Percentiles rank a stretch among this genome's conserved stretches.
Conservation (phyloP, 2,329 filamentous ascomycete genomes). For the Stagonosporopsis cucurbitacearum region DNA sequence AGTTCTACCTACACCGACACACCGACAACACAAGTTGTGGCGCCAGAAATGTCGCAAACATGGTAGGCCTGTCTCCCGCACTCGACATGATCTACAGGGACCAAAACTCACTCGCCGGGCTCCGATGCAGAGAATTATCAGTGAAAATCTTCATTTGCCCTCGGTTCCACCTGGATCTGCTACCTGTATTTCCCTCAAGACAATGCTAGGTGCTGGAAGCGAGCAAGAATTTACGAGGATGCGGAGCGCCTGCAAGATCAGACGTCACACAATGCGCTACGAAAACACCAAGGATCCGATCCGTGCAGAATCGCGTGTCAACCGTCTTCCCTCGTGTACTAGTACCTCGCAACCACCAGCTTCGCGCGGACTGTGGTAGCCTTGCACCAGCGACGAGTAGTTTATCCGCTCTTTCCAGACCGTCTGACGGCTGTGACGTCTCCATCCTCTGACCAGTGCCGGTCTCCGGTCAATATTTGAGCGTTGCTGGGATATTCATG, state of each 20-base stretch:
- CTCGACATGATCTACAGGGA: slow-evolving; percentile 19
- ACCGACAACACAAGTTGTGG: slow-evolving; percentile 3
- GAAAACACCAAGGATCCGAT: slow-evolving; percentile 8
- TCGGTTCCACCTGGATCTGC: slow-evolving; percentile 14
- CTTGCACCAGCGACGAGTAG: slow-evolving; percentile 8
- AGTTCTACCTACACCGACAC: no score
- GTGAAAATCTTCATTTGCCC: slow-evolving; percentile 16
- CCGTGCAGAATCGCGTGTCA: slow-evolving; percentile 8
- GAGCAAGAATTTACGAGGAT: slow-evolving; percentile 12
- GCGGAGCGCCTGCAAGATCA: background rate
- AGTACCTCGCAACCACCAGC: slow-evolving; percentile 1
- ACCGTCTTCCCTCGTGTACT: slow-evolving; percentile 8
- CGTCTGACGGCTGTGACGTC: background rate
- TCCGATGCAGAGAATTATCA: slow-evolving; percentile 14
- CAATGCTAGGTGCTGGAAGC: slow-evolving; percentile 11
- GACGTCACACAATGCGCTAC: slow-evolving; percentile 7
- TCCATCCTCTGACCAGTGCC: slow-evolving; percentile 1
- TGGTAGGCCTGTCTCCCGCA: slow-evolving; percentile 18
- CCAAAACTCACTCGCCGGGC: slow-evolving; percentile 7
- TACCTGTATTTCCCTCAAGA: slow-evolving; percentile 1
- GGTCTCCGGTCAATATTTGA: slow-evolving; percentile 6
- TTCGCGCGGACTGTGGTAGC: slow-evolving; percentile 11
- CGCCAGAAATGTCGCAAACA: slow-evolving; percentile 11
- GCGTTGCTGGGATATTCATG: background rate
- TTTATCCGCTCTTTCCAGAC: background rate